Percentiles rank a stretch among this genome's conserved stretches.
Evolutionary conservation across 306 rosid species (phyloP).

Genomic region (Corylus avellana): DNA sequence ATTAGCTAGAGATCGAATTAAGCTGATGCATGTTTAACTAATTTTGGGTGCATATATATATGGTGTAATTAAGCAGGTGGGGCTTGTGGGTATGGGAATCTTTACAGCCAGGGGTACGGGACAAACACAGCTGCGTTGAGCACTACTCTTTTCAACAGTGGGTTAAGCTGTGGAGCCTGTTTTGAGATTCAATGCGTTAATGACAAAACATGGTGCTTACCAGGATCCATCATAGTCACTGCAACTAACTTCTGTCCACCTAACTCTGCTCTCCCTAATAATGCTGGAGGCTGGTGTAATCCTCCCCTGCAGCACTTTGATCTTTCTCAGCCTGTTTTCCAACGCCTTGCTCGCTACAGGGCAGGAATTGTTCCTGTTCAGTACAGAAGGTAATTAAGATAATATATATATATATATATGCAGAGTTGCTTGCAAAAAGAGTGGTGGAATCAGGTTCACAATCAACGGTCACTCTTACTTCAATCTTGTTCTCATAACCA

Average conservation of each 20-base stretch:
- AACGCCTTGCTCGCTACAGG: neutral
- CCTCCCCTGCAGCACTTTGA: slow-evolving; percentile 8
- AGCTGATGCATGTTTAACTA: too few relatives aligned
- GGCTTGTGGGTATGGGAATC: slow-evolving; percentile 37
- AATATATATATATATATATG: neutral
- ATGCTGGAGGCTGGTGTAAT: slow-evolving; percentile 13
- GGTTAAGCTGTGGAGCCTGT: slow-evolving; percentile 26
- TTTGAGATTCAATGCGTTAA: slow-evolving; percentile 30
- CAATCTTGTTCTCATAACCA: slow-evolving; percentile 47
- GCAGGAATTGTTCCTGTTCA: slow-evolving; percentile 9
- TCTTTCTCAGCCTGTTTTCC: slow-evolving; percentile 1
- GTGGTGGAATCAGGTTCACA: slow-evolving; percentile 47
- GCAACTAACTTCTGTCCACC: slow-evolving; percentile 19
- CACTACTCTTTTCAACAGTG: slow-evolving; percentile 26
- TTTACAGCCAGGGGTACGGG: slow-evolving; percentile 36
- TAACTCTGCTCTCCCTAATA: neutral
- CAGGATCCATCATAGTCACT: slow-evolving; percentile 26
- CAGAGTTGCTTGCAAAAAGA: slow-evolving; percentile 52
- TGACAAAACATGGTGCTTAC: slow-evolving; percentile 23
- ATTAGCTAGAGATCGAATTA: too few relatives aligned
- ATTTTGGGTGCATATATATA: neutral
- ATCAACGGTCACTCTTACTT: slow-evolving; percentile 57
- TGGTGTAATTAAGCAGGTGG: slow-evolving; percentile 18
- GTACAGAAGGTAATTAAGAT: neutral
- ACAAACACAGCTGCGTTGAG: slow-evolving; percentile 37